Conservation (phyloP, 2,329 filamentous ascomycete genomes). For the Arthrobotrys sphaeroides region DNA sequence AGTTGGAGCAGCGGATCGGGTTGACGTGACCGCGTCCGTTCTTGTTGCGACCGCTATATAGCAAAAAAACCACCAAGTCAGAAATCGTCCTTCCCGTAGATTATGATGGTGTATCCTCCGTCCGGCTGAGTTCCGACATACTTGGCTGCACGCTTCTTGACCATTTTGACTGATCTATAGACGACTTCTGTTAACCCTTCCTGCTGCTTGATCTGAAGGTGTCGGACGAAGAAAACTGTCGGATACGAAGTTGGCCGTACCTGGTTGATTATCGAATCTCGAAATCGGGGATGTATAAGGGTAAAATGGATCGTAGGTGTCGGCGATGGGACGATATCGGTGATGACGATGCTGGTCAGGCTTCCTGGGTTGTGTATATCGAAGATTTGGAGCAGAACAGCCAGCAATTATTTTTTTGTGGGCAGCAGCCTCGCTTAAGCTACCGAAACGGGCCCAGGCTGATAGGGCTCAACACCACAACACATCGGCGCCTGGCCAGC, state of each 20-base stretch:
- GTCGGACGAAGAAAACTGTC: constrained; percentile 21
- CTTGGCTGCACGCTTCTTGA: constrained; percentile 81
- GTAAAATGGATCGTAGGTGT: constrained; percentile 17
- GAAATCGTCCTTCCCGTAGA: constrained; percentile 23
- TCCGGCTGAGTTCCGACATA: constrained; percentile 62
- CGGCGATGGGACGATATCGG: constrained; percentile 39
- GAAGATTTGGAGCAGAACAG: constrained; percentile 37
- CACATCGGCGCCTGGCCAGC: constrained; percentile 16
- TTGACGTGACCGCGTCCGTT: constrained; percentile 99
- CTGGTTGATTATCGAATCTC: constrained; percentile 41
- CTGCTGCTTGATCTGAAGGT: not conserved
- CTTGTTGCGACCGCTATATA: constrained; percentile 93
- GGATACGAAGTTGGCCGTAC: constrained; percentile 30
- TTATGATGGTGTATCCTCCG: not conserved
- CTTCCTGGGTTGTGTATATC: constrained; percentile 41
- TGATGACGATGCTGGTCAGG: constrained; percentile 39
- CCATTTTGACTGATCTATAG: constrained; percentile 64
- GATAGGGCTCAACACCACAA: constrained; percentile 53
- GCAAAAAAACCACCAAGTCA: constrained; percentile 26
- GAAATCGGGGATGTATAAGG: constrained; percentile 20
- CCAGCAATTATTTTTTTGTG: constrained; percentile 53
- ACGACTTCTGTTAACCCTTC: constrained; percentile 38
- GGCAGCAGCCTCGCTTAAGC: constrained; percentile 40
- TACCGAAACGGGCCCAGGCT: constrained; percentile 13
- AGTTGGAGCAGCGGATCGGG: constrained; percentile 94